Evolutionary conservation across 75 land plant genomes (phyloP).

Genomic region (Sequoiadendron giganteum): DNA sequence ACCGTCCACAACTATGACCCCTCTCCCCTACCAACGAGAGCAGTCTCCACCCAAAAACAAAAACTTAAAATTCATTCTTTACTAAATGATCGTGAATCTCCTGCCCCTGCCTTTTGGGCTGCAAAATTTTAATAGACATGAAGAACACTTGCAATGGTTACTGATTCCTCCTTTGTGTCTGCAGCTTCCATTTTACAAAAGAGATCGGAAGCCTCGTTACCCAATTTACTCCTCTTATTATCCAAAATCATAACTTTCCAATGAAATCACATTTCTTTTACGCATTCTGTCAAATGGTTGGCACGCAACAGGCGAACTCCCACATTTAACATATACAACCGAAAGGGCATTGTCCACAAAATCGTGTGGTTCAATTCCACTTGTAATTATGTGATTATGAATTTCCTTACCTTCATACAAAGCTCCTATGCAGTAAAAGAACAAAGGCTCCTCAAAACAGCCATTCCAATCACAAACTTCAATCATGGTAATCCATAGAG

Average conservation of each 20-base stretch:
- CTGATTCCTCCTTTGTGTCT: conserved; percentile 3
- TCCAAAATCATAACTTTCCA: conserved; percentile 13
- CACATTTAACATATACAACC: conserved; percentile 32
- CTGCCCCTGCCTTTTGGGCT: conserved; percentile 16
- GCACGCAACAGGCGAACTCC: conserved; percentile 30
- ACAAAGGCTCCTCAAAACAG: conserved; percentile 7
- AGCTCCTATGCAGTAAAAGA: conserved; percentile 20
- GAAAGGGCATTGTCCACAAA: conserved; percentile 35
- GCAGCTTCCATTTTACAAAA: conserved; percentile 10
- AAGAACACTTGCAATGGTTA: conserved; percentile 13
- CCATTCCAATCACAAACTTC: conserved; percentile 22
- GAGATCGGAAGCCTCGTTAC: conserved; percentile 11
- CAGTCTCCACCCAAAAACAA: neutral
- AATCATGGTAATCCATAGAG: conserved; percentile 46
- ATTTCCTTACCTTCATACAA: conserved; percentile 25
- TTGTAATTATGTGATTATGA: conserved; percentile 24
- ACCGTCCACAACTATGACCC: too few species aligned
- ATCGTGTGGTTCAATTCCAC: conserved; percentile 29
- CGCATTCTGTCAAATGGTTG: conserved; percentile 44
- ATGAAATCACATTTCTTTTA: conserved; percentile 15
- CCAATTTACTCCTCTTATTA: conserved; percentile 7
- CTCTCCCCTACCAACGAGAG: neutral
- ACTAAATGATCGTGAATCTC: conserved; percentile 13
- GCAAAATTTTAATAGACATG: conserved; percentile 11
- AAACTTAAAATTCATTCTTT: conserved; percentile 1